Conservation (phyloP, 1,139 yeast species). For the Saccharomyces hybrid region DNA sequence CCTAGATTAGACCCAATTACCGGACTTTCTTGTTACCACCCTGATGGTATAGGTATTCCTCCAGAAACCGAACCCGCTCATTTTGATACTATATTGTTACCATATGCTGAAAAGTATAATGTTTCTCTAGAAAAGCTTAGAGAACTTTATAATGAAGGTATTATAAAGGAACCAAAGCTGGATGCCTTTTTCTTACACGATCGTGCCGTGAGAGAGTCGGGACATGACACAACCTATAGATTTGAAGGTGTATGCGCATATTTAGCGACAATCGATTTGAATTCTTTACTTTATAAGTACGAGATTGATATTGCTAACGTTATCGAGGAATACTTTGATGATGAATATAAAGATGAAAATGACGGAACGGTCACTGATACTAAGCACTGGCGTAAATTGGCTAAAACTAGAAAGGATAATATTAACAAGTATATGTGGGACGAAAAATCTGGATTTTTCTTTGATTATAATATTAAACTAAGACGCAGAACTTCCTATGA, state of each 20-base stretch:
- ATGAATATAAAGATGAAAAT: conserved; percentile 34
- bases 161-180: conserved; percentile 65
- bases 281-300: conserved; percentile 80
- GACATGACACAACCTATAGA: conserved; percentile 91
- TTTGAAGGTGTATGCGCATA: conserved; percentile 85
- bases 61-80: conserved; percentile 95
- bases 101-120: conserved; percentile 59
- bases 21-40: conserved; percentile 85
- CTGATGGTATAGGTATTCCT: conserved; percentile 86
- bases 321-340: conserved; percentile 50
- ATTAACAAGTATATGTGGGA: conserved; percentile 80
- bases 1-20: conserved; percentile 75
- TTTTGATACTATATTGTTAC: conserved; percentile 63
- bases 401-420: conserved; percentile 47
- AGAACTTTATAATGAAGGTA: conserved; percentile 57
- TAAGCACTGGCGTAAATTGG: conserved; percentile 52
- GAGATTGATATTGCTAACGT: conserved; percentile 75
- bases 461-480: conserved; percentile 69
- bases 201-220: conserved; percentile 92
- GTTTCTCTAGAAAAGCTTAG: conserved; percentile 64
- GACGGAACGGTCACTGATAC: conserved; percentile 45
- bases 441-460: conserved; percentile 68
- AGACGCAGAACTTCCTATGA: conserved; percentile 59
- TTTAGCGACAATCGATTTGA: conserved; percentile 86
- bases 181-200: conserved; percentile 90